Percentiles rank a stretch among this genome's conserved stretches.
These are phyloP conservation scores for Auricularia cornea DNA, from an alignment of 768 basidiomycete genomes.

Conservation along the genomic window DNA sequence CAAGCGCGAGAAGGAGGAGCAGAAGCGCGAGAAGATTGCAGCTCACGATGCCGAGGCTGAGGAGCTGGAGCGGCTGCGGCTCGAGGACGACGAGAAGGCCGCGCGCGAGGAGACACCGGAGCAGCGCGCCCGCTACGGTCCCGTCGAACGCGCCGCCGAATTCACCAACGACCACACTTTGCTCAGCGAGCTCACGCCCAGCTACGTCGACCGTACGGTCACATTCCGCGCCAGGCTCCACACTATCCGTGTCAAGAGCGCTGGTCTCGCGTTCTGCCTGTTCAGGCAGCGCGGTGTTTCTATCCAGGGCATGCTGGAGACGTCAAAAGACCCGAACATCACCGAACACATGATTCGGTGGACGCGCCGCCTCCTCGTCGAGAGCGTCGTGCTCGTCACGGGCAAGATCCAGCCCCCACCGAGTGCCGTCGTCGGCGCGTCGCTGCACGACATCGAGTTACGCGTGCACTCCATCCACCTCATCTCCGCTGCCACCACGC, in stretches of 20 bases:
- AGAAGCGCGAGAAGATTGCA: neutral
- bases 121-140: neutral
- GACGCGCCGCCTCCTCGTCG: constrained; percentile 30
- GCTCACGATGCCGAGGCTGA: neutral
- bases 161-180: neutral
- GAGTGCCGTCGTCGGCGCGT: constrained; percentile 29
- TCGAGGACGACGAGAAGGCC: neutral
- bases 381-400: constrained; percentile 39
- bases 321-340: constrained; percentile 12
- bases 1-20: neutral
- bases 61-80: neutral
- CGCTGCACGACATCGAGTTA: constrained; percentile 35
- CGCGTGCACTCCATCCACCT: constrained; percentile 19
- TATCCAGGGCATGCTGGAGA: constrained; percentile 14
- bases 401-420: constrained; percentile 17
- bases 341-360: constrained; percentile 43
- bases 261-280: constrained; percentile 12
- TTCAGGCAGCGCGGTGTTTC: constrained; percentile 13
- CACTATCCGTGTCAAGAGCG: neutral
- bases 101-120: neutral
- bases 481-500: constrained; percentile 10
- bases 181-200: neutral
- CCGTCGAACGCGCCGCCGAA: neutral
- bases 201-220: neutral
- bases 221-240: neutral